These are phyloP conservation scores for Ophiostoma ips DNA, from an alignment of 2,329 filamentous ascomycete species.

Conservation along the genomic window DNA sequence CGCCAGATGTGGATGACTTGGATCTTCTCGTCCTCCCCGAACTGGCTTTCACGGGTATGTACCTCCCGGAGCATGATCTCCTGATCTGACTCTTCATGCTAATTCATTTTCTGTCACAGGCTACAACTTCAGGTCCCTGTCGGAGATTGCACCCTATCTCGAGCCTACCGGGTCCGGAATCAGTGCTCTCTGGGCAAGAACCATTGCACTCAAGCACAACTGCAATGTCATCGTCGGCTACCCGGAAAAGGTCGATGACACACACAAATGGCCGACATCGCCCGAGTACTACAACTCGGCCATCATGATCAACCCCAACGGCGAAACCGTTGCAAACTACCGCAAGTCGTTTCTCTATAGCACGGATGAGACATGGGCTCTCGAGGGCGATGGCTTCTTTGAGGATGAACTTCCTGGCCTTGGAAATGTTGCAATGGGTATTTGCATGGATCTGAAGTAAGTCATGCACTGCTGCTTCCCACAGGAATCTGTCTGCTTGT, in stretches of 20 bases:
- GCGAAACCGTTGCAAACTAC: slow-evolving; percentile 47
- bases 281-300: slow-evolving; percentile 43
- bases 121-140: slow-evolving; percentile 62
- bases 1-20: slow-evolving; percentile 42
- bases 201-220: slow-evolving; percentile 48
- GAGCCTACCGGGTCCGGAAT: slow-evolving; percentile 53
- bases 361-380: slow-evolving; percentile 47
- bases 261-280: slow-evolving; percentile 32
- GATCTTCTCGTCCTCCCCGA: slow-evolving; percentile 65
- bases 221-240: slow-evolving; percentile 62
- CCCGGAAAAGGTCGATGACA: slow-evolving; percentile 50
- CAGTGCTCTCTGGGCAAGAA: slow-evolving; percentile 57
- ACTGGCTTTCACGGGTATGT: slow-evolving; percentile 56
- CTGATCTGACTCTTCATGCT: neutral
- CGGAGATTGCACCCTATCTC: slow-evolving; percentile 53
- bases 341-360: slow-evolving; percentile 45
- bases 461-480: slow-evolving; percentile 11
- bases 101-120: slow-evolving; percentile 27
- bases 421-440: slow-evolving; percentile 41
- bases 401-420: slow-evolving; percentile 30
- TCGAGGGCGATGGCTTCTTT: slow-evolving; percentile 42
- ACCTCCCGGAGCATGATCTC: neutral
- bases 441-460: slow-evolving; percentile 54
- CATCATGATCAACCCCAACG: slow-evolving; percentile 42
- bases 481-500: slow-evolving; percentile 10